These are phyloP conservation scores for Populus alba DNA, from an alignment of 345 rosid genomes.

Conservation along the genomic window DNA sequence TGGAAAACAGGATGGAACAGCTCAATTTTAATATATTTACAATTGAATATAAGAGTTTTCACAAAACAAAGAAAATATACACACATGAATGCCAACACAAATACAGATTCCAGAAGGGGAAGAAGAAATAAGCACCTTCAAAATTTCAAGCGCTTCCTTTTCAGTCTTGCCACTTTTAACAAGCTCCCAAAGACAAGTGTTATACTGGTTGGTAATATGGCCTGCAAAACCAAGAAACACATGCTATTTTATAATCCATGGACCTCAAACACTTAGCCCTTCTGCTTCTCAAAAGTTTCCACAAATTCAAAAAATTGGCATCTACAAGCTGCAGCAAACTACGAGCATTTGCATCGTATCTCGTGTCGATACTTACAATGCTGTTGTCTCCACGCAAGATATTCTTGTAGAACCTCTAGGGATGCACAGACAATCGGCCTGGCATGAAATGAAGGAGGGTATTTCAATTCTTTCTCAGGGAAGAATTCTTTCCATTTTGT, in stretches of 20 bases:
- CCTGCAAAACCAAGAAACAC: conserved; percentile 42
- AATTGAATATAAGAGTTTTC: not conserved
- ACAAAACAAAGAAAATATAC: not conserved
- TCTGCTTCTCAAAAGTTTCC: not conserved
- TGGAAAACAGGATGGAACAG: not conserved
- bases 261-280: not conserved
- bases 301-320: not conserved
- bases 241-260: not conserved
- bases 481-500: conserved; percentile 75
- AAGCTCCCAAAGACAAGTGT: conserved; percentile 77
- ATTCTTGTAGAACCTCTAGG: conserved; percentile 70
- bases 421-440: conserved; percentile 62
- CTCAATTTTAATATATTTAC: not conserved
- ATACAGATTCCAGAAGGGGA: not conserved
- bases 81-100: not conserved
- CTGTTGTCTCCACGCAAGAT: conserved; percentile 85
- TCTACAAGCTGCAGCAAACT: not conserved
- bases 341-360: not conserved
- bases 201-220: conserved; percentile 58
- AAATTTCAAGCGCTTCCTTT: conserved; percentile 54
- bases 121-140: conserved; percentile 45
- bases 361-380: conserved; percentile 54
- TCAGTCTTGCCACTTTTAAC: conserved; percentile 60
- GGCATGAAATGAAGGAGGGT: conserved; percentile 65
- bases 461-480: conserved; percentile 49